Evolutionary conservation across 805 yeast genomes (phyloP).

Genomic region (Cephaloascus fragrans): DNA sequence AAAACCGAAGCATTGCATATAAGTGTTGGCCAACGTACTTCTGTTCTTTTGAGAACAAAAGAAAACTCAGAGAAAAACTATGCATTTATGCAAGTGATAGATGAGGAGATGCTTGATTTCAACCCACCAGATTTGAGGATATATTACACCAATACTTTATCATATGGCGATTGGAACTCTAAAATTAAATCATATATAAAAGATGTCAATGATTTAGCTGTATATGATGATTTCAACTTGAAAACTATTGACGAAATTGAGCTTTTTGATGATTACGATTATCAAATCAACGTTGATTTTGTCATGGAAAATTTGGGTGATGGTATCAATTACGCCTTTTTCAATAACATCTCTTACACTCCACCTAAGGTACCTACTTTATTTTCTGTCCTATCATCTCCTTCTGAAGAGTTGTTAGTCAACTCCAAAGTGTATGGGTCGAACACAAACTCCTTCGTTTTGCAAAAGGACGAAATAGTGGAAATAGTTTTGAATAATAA

Average conservation of each 20-base stretch:
- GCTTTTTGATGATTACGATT: constrained; percentile 51
- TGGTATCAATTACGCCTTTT: constrained; percentile 71
- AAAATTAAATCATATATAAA: background rate
- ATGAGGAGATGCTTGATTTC: constrained; percentile 58
- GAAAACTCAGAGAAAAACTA: constrained; percentile 32
- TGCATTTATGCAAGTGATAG: constrained; percentile 53
- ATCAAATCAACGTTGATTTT: constrained; percentile 46
- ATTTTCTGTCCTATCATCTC: constrained; percentile 47
- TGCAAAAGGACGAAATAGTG: constrained; percentile 52
- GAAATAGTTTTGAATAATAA: constrained; percentile 72
- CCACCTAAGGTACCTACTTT: constrained; percentile 67
- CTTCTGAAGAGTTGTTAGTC: constrained; percentile 40
- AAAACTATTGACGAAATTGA: constrained; percentile 47
- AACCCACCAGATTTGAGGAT: constrained; percentile 50
- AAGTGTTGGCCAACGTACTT: constrained; percentile 76
- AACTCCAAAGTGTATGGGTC: constrained; percentile 64
- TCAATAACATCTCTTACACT: constrained; percentile 56
- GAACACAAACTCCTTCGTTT: constrained; percentile 52
- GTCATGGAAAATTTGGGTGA: constrained; percentile 62
- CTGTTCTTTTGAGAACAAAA: constrained; percentile 57
- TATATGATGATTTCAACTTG: constrained; percentile 72
- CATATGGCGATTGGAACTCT: constrained; percentile 19
- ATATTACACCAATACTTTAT: constrained; percentile 44
- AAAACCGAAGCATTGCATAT: constrained; percentile 47
- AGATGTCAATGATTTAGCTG: constrained; percentile 17